Evolutionary conservation across 768 basidiomycete genomes (phyloP), one percentile per base, ranked within the genome.

Genomic region (Leccinum truebloodii): DNA sequence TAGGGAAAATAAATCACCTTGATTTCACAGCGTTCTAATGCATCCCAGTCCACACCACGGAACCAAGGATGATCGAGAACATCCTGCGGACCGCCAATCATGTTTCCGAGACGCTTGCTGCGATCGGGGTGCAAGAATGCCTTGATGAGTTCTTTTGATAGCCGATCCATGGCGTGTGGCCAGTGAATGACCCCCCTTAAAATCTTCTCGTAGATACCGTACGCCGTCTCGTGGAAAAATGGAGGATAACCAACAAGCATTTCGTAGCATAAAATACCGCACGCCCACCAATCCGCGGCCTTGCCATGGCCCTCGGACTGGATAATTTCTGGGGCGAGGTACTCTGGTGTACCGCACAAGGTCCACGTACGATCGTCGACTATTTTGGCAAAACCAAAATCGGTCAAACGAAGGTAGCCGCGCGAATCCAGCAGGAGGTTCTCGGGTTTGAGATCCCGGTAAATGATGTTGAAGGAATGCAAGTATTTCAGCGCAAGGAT

Each of bases 241-340:
- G 97, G 97, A 28, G 96, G 95, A 71, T 96, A 98, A 2, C 97
- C 97, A 34, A 96, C 96, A 49, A 99, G 85, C 95, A 98, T 98
- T 74, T 99, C 97, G 73, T 96, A 99, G 73, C 92, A 94, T 37
- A 99, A 80, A 51, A 98, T 92, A 20, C 97, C 97, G 68, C 95
- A 90, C 9, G 97, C 96, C 97, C 97, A 99, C 95, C 95, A 99
- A 72, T 99, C 96, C 6, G 95, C 95, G 9, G 95, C 95, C 74
- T 97, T 96, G 12, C 95, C 95, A 75, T 99, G 97, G 12, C 97
- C 97, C 63, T 96, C 95, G 6, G 93, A 94, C 69, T 96, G 90
- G 59, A 99, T 97, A 59, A 99, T 97, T 76, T 99, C 97, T 20
- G 97, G 97, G 3, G 97, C 96, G 39, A 99, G 87, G 72, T 99